phyloP scores from a whole-genome alignment of 495 filamentous ascomycete genomes.

The Viridothelium virens region DNA sequence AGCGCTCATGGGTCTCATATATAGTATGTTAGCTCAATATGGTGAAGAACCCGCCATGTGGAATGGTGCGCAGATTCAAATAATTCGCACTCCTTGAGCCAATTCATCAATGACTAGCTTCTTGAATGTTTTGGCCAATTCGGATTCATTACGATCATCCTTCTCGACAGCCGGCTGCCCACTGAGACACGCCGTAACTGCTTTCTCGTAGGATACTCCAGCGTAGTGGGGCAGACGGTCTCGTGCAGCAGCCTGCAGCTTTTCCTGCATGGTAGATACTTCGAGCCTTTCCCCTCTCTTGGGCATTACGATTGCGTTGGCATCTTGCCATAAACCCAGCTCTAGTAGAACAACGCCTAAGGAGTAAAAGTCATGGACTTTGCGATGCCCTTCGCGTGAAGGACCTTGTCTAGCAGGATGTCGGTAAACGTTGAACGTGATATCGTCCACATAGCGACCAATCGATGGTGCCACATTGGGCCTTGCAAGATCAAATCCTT shows the following conservation, averaged over 20 bases:
- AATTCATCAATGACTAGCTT: neutral
- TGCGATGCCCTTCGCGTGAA: neutral
- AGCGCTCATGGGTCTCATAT: neutral
- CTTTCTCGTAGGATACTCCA: neutral
- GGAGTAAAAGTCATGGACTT: neutral
- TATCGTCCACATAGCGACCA: neutral
- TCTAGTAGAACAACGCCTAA: neutral
- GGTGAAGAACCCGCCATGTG: neutral
- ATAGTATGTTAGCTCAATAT: neutral
- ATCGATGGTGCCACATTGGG: neutral
- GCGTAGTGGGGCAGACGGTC: neutral
- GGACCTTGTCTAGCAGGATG: neutral
- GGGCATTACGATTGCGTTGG: neutral
- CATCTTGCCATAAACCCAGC: neutral
- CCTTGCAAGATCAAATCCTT: conserved; percentile 1
- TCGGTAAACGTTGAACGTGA: neutral
- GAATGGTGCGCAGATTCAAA: neutral
- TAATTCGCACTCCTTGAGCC: neutral
- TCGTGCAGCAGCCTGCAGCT: neutral
- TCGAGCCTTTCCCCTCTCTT: conserved; percentile 1
- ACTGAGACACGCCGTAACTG: neutral
- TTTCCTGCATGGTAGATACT: neutral
- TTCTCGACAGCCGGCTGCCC: neutral
- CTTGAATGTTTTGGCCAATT: neutral
- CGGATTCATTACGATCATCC: neutral